phyloP scores from a whole-genome alignment of 2,329 filamentous ascomycete genomes.

The Trichocomaceae sp. region DNA sequence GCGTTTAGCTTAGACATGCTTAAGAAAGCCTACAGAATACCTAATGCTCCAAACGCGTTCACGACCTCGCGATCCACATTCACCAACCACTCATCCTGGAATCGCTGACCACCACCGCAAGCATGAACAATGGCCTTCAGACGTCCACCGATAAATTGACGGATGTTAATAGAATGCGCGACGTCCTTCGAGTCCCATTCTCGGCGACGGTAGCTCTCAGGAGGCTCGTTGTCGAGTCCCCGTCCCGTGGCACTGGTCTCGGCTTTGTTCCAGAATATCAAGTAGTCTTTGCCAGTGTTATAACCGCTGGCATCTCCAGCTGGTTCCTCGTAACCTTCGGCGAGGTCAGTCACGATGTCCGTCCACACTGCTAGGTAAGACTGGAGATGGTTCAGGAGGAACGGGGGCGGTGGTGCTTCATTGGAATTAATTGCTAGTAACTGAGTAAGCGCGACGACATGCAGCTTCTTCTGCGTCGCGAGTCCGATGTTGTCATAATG shows the following conservation, averaged over 20 bases:
- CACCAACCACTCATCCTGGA: conserved; percentile 38
- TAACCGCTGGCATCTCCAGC: conserved; percentile 24
- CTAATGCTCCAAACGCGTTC: conserved; percentile 33
- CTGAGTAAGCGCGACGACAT: conserved; percentile 41
- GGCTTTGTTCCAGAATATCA: conserved; percentile 14
- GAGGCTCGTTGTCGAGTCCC: conserved; percentile 20
- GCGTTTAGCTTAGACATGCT: neutral
- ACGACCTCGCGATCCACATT: conserved; percentile 41
- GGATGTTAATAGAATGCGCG: conserved; percentile 39
- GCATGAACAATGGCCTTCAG: conserved; percentile 33
- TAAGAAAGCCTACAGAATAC: conserved; percentile 22
- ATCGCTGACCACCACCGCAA: conserved; percentile 37
- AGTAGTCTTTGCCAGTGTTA: conserved; percentile 9
- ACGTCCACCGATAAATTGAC: conserved; percentile 38
- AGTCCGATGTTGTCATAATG: conserved; percentile 45
- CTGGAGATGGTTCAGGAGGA: conserved; percentile 40
- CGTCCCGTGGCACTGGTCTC: conserved; percentile 15
- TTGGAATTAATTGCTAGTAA: conserved; percentile 35
- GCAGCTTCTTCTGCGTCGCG: conserved; percentile 42
- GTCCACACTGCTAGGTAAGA: conserved; percentile 44
- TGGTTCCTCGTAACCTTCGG: conserved; percentile 36
- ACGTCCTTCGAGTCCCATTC: conserved; percentile 37
- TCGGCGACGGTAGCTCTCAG: conserved; percentile 37
- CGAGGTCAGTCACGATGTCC: conserved; percentile 39
- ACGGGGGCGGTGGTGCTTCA: conserved; percentile 33